phyloP scores from a whole-genome alignment of 2,329 filamentous ascomycete species.

The Incumbomyces lentus region DNA sequence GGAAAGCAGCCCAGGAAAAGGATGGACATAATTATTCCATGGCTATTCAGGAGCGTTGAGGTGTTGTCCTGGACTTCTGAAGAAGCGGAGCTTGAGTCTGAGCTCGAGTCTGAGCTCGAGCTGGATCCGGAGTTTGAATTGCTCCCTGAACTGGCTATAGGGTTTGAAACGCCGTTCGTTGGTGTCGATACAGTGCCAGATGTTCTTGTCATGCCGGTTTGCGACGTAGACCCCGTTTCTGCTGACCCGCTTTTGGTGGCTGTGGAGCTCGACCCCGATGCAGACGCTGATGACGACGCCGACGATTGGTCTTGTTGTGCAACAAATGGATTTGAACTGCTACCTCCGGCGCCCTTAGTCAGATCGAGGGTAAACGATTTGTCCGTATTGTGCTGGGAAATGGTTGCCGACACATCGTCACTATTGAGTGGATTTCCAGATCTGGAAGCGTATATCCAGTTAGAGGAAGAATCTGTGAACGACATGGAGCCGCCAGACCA shows the following conservation, averaged over 20 bases:
- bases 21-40: slow-evolving; percentile 33
- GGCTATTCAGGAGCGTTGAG: slow-evolving; percentile 9
- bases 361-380: slow-evolving; percentile 39
- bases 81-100: slow-evolving; percentile 5
- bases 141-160: slow-evolving; percentile 1
- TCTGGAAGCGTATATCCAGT: slow-evolving; percentile 43
- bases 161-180: slow-evolving; percentile 12
- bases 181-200: slow-evolving; percentile 3
- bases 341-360: slow-evolving; percentile 40
- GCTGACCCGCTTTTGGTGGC: slow-evolving; percentile 2
- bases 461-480: slow-evolving; percentile 33
- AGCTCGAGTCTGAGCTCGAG: slow-evolving; percentile 3
- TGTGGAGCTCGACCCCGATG: not conserved
- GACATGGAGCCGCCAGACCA: slow-evolving; percentile 45
- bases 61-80: not conserved
- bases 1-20: slow-evolving; percentile 34
- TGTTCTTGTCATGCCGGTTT: slow-evolving; percentile 2
- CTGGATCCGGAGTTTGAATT: slow-evolving; percentile 1
- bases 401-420: slow-evolving; percentile 32
- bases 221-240: slow-evolving; percentile 1
- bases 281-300: not conserved
- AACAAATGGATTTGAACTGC: slow-evolving; percentile 27
- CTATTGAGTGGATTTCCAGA: slow-evolving; percentile 39
- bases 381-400: slow-evolving; percentile 36
- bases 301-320: not conserved